phyloP scores from a whole-genome alignment of 805 yeast species.

The Isabelozyma rhagii region DNA sequence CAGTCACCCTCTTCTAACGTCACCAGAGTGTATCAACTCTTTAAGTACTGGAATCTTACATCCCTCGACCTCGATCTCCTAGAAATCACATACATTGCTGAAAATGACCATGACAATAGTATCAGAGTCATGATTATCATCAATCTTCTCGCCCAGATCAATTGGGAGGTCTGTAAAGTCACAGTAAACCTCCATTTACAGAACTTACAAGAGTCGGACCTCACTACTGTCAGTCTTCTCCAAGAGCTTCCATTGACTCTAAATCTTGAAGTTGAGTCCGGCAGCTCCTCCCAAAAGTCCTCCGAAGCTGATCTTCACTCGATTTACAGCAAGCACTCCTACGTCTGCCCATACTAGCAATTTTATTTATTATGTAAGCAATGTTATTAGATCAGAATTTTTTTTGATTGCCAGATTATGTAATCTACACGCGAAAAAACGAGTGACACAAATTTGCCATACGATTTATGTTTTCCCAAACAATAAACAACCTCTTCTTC shows the following conservation, averaged over 20 bases:
- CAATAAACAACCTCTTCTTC: neutral
- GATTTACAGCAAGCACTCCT: neutral
- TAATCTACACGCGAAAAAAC: neutral
- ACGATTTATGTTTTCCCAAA: neutral
- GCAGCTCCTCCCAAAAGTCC: neutral
- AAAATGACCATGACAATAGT: neutral
- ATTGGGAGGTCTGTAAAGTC: neutral
- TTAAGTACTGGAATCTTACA: neutral
- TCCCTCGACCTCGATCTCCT: neutral
- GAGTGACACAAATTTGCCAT: neutral
- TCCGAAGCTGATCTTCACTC: neutral
- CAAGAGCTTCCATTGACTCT: neutral
- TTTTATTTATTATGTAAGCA: too few species aligned
- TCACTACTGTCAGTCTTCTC: neutral
- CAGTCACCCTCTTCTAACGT: neutral
- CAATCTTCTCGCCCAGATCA: neutral
- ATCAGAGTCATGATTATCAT: neutral
- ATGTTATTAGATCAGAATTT: neutral
- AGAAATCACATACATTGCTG: neutral
- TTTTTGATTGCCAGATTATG: neutral
- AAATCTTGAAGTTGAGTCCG: neutral
- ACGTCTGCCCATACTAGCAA: neutral
- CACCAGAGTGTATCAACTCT: neutral
- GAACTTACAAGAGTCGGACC: neutral
- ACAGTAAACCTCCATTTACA: neutral